Evolutionary conservation across 345 rosid species (phyloP), one percentile per base, ranked within the genome.

Genomic region (Trapa bicornis): DNA sequence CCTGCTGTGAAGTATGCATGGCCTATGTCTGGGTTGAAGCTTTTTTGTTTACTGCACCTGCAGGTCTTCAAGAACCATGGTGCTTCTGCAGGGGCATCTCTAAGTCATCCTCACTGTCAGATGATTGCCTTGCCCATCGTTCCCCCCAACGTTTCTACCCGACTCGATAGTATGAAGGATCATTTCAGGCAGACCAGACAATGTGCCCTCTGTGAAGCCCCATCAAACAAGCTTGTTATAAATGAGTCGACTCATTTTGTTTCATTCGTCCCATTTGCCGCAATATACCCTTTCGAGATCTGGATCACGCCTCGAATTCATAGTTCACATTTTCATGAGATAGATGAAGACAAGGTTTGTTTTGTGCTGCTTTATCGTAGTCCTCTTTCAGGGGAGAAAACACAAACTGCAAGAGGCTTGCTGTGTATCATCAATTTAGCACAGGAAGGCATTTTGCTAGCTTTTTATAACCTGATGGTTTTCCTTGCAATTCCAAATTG

Each of bases 51-150:
- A 12, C 43, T 50, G 54, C 69, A 10, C 56, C 9, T 47, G 43
- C 66, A 94, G 99, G 91, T 94, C 50, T 94, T 94, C 71, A 91
- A 94, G 95, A 94, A 91, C 81, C 85, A 89, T 47, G 88, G 96
- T 36, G 89, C 89, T 11, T 87, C 93, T n/a, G 97, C 99, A 17
- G 93, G 97, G 72, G 99, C 96, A 60, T 91, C 99, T 15, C 47
- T 89, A 84, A 91, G 89, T 80, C 97, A 94, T 67, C 89, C 99
- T 14, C 97, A 91, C 73, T 89, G 88, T 73, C 96, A 94, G 83
- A 78, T 91, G 5, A 71, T 94, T 72, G 89, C 96, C 68, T 87
- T 91, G 9, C 97, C 99, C 9, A 65, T 85, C 39, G 57, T 89
- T 72, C 99, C 97, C 37, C 82, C 95, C 0, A 78, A 80, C 22